Conservation (phyloP, 2,329 filamentous ascomycete species). For the Epicoccum nigrum region DNA sequence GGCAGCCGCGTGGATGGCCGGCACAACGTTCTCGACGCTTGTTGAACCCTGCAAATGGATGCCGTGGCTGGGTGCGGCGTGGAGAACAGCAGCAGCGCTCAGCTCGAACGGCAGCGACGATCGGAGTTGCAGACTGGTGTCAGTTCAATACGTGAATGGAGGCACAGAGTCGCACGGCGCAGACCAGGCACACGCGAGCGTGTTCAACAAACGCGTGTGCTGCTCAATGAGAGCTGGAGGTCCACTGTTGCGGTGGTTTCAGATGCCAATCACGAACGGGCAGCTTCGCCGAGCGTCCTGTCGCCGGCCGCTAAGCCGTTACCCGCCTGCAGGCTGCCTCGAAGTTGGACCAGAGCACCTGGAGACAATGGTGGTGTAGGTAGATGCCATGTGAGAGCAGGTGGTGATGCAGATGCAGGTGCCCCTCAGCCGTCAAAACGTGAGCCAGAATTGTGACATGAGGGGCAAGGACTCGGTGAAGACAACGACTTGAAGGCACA, state of each 20-base stretch:
- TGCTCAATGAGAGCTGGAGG: slow-evolving; percentile 18
- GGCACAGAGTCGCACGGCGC: slow-evolving; percentile 24
- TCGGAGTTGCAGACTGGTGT: slow-evolving; percentile 17
- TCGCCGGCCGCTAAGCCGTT: slow-evolving; percentile 17
- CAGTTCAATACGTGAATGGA: slow-evolving; percentile 23
- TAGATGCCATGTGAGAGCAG: slow-evolving; percentile 1
- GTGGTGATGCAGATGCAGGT: neutral
- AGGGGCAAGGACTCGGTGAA: neutral
- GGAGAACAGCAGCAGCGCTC: neutral
- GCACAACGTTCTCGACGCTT: neutral
- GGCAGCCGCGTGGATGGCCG: slow-evolving; percentile 6
- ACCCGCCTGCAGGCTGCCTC: slow-evolving; percentile 24
- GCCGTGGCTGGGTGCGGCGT: slow-evolving; percentile 9
- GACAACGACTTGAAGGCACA: neutral
- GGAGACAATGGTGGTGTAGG: slow-evolving; percentile 3
- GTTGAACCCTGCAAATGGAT: slow-evolving; percentile 5
- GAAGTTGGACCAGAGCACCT: slow-evolving; percentile 12
- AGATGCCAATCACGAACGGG: slow-evolving; percentile 35
- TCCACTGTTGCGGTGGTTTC: slow-evolving; percentile 38
- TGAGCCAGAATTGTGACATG: neutral
- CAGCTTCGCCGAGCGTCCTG: slow-evolving; percentile 31
- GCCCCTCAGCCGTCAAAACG: neutral
- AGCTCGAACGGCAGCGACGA: slow-evolving; percentile 14
- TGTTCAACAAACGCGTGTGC: slow-evolving; percentile 41
- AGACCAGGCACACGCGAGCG: slow-evolving; percentile 39